Percentiles rank a stretch among this genome's conserved stretches.
These are phyloP conservation scores for Capsicum pubescens DNA, from an alignment of 257 asterid genomes.

Conservation along the genomic window DNA sequence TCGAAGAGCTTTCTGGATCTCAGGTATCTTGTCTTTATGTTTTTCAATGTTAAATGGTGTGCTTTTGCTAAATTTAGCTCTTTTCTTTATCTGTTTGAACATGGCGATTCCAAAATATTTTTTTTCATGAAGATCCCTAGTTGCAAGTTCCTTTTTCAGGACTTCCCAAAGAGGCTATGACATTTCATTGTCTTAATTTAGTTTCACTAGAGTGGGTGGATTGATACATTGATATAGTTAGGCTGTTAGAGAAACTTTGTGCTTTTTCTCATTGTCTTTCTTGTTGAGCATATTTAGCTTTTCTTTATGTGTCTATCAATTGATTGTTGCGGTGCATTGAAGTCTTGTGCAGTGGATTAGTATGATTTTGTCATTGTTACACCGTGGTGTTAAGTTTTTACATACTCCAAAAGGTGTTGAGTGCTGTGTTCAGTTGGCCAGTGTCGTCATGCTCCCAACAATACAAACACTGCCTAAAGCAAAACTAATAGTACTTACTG, in stretches of 20 bases:
- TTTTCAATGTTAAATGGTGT: background rate
- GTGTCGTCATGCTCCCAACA: background rate
- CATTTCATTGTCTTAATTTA: background rate
- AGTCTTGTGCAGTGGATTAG: background rate
- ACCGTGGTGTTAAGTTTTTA: background rate
- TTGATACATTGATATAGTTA: background rate
- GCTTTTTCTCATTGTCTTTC: background rate
- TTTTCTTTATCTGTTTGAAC: background rate
- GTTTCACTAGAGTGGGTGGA: background rate
- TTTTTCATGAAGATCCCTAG: background rate
- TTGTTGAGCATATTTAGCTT: conserved; percentile 10
- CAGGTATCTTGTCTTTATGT: conserved; percentile 58
- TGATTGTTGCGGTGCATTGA: background rate
- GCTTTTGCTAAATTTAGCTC: background rate
- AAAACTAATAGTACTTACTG: background rate
- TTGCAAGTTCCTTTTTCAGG: background rate
- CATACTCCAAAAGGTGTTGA: background rate
- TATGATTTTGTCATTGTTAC: background rate
- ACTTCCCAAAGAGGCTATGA: background rate
- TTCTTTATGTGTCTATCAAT: background rate
- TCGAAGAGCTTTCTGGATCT: conserved; percentile 94
- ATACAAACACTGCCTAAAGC: background rate
- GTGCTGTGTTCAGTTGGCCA: background rate
- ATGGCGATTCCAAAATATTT: background rate
- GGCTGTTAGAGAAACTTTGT: background rate